Evolutionary conservation across 257 asterid species (phyloP).

Genomic region (Lantana camara): DNA sequence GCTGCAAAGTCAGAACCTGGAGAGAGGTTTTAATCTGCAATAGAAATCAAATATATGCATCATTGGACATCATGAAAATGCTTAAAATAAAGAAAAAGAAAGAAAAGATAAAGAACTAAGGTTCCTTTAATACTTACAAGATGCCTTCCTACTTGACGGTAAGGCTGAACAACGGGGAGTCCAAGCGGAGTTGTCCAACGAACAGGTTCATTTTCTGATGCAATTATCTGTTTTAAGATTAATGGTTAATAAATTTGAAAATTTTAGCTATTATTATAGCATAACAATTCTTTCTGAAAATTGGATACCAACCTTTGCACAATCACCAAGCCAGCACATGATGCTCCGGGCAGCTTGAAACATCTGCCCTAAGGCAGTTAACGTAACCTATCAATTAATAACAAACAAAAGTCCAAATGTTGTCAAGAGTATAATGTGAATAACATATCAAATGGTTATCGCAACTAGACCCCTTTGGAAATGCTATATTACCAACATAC

Average conservation of each 20-base stretch:
- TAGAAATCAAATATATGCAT: conserved; percentile 18
- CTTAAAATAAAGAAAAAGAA: no score
- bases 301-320: conserved; percentile 75
- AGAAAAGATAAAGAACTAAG: background rate
- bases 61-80: background rate
- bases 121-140: conserved; percentile 51
- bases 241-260: conserved; percentile 26
- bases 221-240: conserved; percentile 64
- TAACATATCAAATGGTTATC: conserved; percentile 19
- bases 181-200: conserved; percentile 98
- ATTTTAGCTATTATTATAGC: background rate
- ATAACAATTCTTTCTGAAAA: background rate
- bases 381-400: conserved; percentile 62
- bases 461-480: no score
- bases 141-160: conserved; percentile 69
- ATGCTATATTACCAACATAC: no score
- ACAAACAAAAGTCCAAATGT: conserved; percentile 16
- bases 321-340: conserved; percentile 97
- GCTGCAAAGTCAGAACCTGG: conserved; percentile 79
- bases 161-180: conserved; percentile 99
- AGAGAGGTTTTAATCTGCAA: conserved; percentile 94
- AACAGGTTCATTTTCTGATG: conserved; percentile 88
- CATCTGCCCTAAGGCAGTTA: conserved; percentile 92
- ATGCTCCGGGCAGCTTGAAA: conserved; percentile 92
- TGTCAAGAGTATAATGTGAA: background rate